Base-by-base conservation (phyloP, 257 asterid genomes). In the Forsythia viridissima region DNA sequence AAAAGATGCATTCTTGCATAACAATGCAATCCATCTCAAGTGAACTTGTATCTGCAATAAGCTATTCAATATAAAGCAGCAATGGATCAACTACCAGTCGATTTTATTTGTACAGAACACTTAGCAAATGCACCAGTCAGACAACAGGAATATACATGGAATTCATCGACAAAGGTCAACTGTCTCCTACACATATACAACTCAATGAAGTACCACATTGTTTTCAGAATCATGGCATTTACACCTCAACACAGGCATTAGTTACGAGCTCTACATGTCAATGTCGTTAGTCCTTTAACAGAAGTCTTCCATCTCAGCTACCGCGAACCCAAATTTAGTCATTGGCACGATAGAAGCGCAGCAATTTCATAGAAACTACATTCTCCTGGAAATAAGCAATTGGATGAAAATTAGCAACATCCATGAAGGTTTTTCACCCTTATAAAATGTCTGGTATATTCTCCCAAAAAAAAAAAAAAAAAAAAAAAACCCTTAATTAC, bases 281-380 rank as follows among this genome's bases (percentile, higher is more conserved):
- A 36, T 15, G 51, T 8, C 16, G 63, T 70, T 65, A 37, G 75
- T 13, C 5, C 48, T 71, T 52, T 75, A 77, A 71, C 69, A 15
- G 24, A 43, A 43, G 48, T 6, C 48, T 43, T 43, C 48, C 12
- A 43, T 43, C 48, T 43, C 59, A 36, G 72, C 79, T 18, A 74
- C 55, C 16, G 37, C 46, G 44, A 73, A 24, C 63, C 73, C 85
- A 73, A 71, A 78, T 78, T 82, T 42, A 82, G 67, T 73, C 84
- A 78, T 61, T 70, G 18, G 94, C 96, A 11, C 88, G 93, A 78
- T 94, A 94, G 80, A 94, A 94, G 85, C 81, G 91, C 55, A 92
- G 87, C 81, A 91, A 73, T 81, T 90, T 92, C 84, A 91, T 88
- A 36, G 87, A 76, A 57, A 86, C 79, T 24, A 87, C 88, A 63